phyloP scores from a whole-genome alignment of 1,139 yeast species.

The Debaryomyces udenii region DNA sequence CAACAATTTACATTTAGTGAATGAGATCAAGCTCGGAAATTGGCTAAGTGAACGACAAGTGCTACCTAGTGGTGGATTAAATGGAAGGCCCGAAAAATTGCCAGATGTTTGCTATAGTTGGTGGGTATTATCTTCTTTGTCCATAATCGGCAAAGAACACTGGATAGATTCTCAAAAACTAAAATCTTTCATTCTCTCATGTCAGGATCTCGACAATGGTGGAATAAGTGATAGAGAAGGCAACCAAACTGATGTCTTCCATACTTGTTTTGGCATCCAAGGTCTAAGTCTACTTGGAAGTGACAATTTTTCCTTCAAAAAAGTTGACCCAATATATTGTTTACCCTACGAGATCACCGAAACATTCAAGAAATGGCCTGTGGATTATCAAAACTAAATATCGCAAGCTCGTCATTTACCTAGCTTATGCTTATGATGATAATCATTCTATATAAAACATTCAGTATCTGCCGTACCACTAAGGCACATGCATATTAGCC shows the following conservation, averaged over 20 bases:
- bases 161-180: constrained; percentile 75
- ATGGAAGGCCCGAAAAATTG: constrained; percentile 94
- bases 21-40: constrained; percentile 51
- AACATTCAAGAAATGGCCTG: constrained; percentile 48
- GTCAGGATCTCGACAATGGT: constrained; percentile 80
- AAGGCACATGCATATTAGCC: too few relatives aligned
- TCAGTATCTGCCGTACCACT: too few relatives aligned
- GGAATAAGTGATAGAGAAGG: constrained; percentile 93
- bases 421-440: too few relatives aligned
- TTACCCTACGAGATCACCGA: constrained; percentile 62
- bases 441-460: too few relatives aligned
- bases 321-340: constrained; percentile 85
- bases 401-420: neutral
- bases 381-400: constrained; percentile 10
- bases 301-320: constrained; percentile 48
- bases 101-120: constrained; percentile 98
- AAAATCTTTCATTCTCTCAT: constrained; percentile 63
- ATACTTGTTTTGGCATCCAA: constrained; percentile 86
- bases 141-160: constrained; percentile 64
- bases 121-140: constrained; percentile 90
- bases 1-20: constrained; percentile 57
- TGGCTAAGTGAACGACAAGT: constrained; percentile 94
- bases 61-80: constrained; percentile 81
- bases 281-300: constrained; percentile 78
- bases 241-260: constrained; percentile 90